Conservation (phyloP, 2,329 filamentous ascomycete genomes). For the Hirsutella rhossiliensis region DNA sequence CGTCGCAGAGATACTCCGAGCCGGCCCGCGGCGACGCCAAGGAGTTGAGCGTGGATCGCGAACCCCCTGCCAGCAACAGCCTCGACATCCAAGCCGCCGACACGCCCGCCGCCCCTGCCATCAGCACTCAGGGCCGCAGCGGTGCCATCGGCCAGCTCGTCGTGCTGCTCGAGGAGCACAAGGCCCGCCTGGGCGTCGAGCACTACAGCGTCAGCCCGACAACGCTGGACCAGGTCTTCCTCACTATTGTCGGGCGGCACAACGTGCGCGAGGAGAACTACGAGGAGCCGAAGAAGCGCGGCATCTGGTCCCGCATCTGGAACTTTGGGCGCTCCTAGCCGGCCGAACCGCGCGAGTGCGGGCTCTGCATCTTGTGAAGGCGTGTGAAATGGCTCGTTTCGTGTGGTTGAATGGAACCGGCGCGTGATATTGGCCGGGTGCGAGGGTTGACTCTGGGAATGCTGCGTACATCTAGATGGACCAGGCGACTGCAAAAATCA, state of each 20-base stretch:
- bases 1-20: too few species aligned
- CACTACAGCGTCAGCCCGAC: conserved; percentile 83
- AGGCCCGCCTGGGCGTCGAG: conserved; percentile 57
- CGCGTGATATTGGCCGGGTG: too few species aligned
- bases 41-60: background rate
- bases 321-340: background rate
- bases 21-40: background rate
- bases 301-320: background rate
- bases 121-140: conserved; percentile 15
- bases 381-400: too few species aligned
- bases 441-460: too few species aligned
- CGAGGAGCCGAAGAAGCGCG: conserved; percentile 17
- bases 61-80: background rate
- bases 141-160: conserved; percentile 59
- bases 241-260: conserved; percentile 71
- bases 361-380: too few species aligned
- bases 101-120: conserved; percentile 2
- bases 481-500: too few species aligned
- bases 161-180: conserved; percentile 59
- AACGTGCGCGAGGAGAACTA: conserved; percentile 65
- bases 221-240: conserved; percentile 82
- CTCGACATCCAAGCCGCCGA: background rate
- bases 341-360: too few species aligned
- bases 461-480: too few species aligned
- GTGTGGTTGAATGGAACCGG: too few species aligned